Evolutionary conservation across 257 asterid genomes (phyloP).

Genomic region (Linderniella brevidens): DNA sequence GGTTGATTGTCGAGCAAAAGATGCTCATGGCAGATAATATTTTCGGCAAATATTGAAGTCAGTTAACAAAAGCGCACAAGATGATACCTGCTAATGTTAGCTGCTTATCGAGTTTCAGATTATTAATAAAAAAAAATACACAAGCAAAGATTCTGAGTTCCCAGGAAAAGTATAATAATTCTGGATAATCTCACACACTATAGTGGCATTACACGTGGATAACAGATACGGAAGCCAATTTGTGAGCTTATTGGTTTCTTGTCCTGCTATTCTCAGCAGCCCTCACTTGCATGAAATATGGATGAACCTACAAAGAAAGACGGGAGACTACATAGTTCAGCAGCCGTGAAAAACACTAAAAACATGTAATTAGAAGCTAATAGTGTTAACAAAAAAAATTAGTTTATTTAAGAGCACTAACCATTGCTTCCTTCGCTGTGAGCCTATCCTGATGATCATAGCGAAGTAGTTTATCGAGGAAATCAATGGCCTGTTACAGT

Average conservation of each 20-base stretch:
- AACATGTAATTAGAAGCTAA: neutral
- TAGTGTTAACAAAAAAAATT: neutral
- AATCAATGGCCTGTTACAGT: conserved; percentile 49
- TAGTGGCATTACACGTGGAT: too few relatives aligned
- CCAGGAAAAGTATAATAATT: too few relatives aligned
- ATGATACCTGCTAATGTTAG: too few relatives aligned
- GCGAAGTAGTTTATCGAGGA: conserved; percentile 86
- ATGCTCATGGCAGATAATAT: too few relatives aligned
- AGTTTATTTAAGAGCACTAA: conserved; percentile 11
- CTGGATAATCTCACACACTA: too few relatives aligned
- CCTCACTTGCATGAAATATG: conserved; percentile 33
- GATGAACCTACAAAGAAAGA: conserved; percentile 18
- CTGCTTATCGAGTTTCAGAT: too few relatives aligned
- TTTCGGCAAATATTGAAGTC: too few relatives aligned
- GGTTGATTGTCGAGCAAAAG: too few relatives aligned
- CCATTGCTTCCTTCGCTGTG: conserved; percentile 93
- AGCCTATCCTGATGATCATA: conserved; percentile 93
- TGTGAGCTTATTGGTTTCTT: conserved; percentile 15
- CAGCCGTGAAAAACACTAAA: neutral
- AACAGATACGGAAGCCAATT: too few relatives aligned
- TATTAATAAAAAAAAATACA: too few relatives aligned
- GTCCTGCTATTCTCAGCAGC: conserved; percentile 37
- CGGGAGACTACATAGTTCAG: neutral
- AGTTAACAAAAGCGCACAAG: too few relatives aligned
- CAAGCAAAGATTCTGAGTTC: too few relatives aligned